Percentiles rank a stretch among this genome's conserved stretches.
phyloP scores from a whole-genome alignment of 2,329 filamentous ascomycete genomes.

The Exophiala oligosperma region DNA sequence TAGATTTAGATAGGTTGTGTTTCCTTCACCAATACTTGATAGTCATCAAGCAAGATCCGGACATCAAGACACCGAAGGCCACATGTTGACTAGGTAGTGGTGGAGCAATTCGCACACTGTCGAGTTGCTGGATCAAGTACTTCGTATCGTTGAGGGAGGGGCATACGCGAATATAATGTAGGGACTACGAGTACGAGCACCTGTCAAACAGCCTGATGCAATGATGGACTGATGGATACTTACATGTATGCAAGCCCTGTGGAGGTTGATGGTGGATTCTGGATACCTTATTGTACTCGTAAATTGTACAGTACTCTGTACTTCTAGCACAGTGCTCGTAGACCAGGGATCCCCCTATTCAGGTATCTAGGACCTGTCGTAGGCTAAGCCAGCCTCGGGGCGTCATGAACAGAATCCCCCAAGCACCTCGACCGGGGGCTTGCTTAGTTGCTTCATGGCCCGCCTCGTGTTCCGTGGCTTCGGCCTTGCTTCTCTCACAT shows the following conservation, averaged over 20 bases:
- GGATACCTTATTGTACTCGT: background rate
- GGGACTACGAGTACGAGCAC: too few species aligned
- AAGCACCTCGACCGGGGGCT: background rate
- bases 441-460: background rate
- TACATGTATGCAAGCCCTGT: background rate
- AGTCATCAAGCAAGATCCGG: background rate
- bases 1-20: background rate
- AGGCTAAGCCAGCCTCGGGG: too few species aligned
- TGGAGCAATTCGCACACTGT: too few species aligned
- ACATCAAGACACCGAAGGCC: too few species aligned
- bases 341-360: too few species aligned
- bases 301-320: too few species aligned
- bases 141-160: background rate
- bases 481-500: background rate
- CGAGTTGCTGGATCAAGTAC: too few species aligned
- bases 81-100: too few species aligned
- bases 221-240: too few species aligned
- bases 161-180: background rate
- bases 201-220: background rate
- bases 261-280: background rate
- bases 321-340: too few species aligned
- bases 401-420: background rate
- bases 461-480: background rate
- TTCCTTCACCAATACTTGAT: background rate
- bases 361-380: too few species aligned